Base-by-base conservation (phyloP, 148 eudicot species). In the Dianthus caryophyllus region DNA sequence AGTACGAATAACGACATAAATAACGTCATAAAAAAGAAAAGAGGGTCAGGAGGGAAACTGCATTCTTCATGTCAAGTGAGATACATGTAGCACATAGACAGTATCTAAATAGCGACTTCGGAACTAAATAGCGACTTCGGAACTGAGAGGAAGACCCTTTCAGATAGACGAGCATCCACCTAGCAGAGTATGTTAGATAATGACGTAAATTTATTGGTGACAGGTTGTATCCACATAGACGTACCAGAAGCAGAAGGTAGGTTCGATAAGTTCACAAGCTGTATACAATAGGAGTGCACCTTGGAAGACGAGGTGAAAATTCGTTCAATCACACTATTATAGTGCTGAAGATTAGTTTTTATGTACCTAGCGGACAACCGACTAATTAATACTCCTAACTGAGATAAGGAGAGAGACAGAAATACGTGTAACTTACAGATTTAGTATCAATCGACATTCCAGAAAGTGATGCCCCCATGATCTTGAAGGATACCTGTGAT, bases 401-500 rank as follows among this genome's bases (percentile, higher is more conserved):
- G 50, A 27, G 61, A 9, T 43, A 52, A 49, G 8, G 57, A 64
- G 25, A 66, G 25, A 60, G 27, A 29, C 59, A 66, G 44, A 69
- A 73, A 62, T 30, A 8, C 17, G 47, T 62, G 39, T 20, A 60
- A 36, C 99, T 88, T 84, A 95, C 99, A 73, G 92, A 81, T 84
- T 90, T 95, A 21, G 89, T 79, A 79, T 95, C 89, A 62, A 95
- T 78, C 17, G 88, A 84, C 86, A 90, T 86, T 73, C 99, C 97
- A 68, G 97, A 88, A 60, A 84, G 73, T 56, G 97, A 86, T 72
- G 85, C 80, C 51, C 99, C 99, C 62, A 75, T 83, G 48, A 95
- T 81, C 86, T 95, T 95, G 93, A 95, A 88, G 64, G 99, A 90
- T 16, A 88, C 99, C 99, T 95, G 85, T 60, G 77, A 74, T 50